Evolutionary conservation across 177 flowering plant species (phyloP), one percentile per base, ranked within the genome.

Genomic region (Vitis hybrid): DNA sequence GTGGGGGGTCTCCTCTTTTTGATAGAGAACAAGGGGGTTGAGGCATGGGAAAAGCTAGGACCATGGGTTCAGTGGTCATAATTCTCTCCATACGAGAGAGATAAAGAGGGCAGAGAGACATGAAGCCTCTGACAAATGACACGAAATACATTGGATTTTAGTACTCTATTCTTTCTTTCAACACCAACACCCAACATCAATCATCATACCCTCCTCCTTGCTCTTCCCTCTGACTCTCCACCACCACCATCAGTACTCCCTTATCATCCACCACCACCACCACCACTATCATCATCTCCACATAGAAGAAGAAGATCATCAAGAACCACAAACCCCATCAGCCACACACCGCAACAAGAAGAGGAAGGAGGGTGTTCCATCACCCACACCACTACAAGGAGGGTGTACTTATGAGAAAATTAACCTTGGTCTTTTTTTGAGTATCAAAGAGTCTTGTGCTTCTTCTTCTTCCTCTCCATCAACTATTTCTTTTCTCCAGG

Each of bases 201-300:
- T 84, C 79, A 82, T 82, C 80, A 81, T 83, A 82, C 58, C 83
- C 65, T 75, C 81, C 67, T 30, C 66, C 66, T 30, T 32, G 61
- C 24, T 55, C 73, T 60, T 65, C 69, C 56, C 73, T 67, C 75
- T 72, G 72, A 72, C 71, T 69, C 72, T 68, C 64, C 75, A n/a
- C 64, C 75, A n/a, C 54, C 77, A 62, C 70, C 74, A 75, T 75
- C 77, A 79, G 65, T 74, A 59, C 75, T 52, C 71, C 64, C 60
- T 67, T 80, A 64, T 56, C 50, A 62, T 49, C 62, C 70, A 52
- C 3, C 27, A 2, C 27, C 70, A 54, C 64, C 74, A 66, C 62
- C 68, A 56, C 70, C 64, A 48, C 78, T 66, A 4, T 4, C 70
- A 63, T 12, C 60, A 55, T 58, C 72, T 52, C 54, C 2, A 58